Conservation (phyloP, 2,329 filamentous ascomycete genomes). For the Tothia fuscella region DNA sequence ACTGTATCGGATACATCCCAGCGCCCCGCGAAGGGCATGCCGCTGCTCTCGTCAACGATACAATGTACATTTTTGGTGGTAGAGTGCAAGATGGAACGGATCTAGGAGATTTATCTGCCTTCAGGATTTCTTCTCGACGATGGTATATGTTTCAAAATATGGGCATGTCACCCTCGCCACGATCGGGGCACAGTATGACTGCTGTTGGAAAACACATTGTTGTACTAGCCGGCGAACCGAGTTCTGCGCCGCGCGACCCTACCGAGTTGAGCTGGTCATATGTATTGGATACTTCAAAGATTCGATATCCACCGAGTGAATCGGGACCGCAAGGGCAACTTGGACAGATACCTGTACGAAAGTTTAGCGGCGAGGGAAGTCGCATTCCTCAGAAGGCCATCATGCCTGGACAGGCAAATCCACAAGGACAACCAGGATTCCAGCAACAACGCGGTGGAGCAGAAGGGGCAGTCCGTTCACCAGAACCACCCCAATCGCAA, state of each 20-base stretch:
- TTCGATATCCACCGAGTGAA: slow-evolving; percentile 80
- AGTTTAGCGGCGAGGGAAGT: slow-evolving; percentile 11
- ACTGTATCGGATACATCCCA: slow-evolving; percentile 96
- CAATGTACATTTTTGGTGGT: slow-evolving; percentile 98
- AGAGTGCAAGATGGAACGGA: slow-evolving; percentile 88
- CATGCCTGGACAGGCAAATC: slow-evolving; percentile 3
- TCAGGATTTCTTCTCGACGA: slow-evolving; percentile 66
- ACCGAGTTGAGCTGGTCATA: slow-evolving; percentile 83
- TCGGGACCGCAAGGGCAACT: slow-evolving; percentile 21
- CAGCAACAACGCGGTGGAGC: no score
- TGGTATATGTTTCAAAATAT: slow-evolving; percentile 99
- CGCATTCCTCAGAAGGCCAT: slow-evolving; percentile 9
- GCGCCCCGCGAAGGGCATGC: slow-evolving; percentile 89
- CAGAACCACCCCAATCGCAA: background rate
- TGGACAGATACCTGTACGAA: slow-evolving; percentile 8
- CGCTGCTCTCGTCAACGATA: slow-evolving; percentile 84
- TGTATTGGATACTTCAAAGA: slow-evolving; percentile 88
- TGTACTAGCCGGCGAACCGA: slow-evolving; percentile 87
- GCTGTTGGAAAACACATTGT: slow-evolving; percentile 85
- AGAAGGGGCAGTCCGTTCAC: background rate
- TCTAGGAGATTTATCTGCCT: slow-evolving; percentile 83
- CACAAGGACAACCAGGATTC: no score
- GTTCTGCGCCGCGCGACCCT: slow-evolving; percentile 67
- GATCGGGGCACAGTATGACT: slow-evolving; percentile 97
- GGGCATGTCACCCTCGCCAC: slow-evolving; percentile 85